These are phyloP conservation scores for Tetraselmis chui DNA, from an alignment of 139 green algal species.

Conservation along the genomic window DNA sequence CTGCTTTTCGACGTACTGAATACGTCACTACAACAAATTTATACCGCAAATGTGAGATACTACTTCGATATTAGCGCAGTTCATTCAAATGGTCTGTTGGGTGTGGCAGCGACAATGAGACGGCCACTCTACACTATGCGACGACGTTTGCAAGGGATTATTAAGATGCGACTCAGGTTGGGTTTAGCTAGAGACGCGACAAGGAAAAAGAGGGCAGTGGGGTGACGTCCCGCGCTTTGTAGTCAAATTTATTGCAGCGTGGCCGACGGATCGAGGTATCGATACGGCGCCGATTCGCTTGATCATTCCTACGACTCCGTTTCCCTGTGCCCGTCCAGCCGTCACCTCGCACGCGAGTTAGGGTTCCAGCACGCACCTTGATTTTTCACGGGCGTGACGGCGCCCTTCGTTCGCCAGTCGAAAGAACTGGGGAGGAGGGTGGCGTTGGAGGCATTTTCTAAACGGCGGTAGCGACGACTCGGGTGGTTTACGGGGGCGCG, in stretches of 20 bases:
- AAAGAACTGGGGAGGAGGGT: background rate
- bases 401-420: background rate
- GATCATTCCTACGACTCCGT: background rate
- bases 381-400: slow-evolving; percentile 4
- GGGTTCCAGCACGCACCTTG: background rate
- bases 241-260: background rate
- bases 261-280: no score
- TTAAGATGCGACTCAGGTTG: no score
- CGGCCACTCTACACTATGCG: no score
- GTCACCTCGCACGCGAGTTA: background rate
- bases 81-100: background rate
- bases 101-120: background rate
- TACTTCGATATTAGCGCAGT: background rate
- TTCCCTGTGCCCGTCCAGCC: background rate
- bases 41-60: background rate
- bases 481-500: background rate
- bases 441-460: background rate
- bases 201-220: background rate
- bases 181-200: background rate
- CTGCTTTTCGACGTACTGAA: background rate
- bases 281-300: no score
- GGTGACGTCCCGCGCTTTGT: background rate
- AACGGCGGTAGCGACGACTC: background rate
- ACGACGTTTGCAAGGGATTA: no score
- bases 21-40: background rate